A percentile compares a stretch with the other conserved stretches of the same genome.
phyloP scores from a whole-genome alignment of 164 flowering plant species.

The Vitis vinifera region DNA sequence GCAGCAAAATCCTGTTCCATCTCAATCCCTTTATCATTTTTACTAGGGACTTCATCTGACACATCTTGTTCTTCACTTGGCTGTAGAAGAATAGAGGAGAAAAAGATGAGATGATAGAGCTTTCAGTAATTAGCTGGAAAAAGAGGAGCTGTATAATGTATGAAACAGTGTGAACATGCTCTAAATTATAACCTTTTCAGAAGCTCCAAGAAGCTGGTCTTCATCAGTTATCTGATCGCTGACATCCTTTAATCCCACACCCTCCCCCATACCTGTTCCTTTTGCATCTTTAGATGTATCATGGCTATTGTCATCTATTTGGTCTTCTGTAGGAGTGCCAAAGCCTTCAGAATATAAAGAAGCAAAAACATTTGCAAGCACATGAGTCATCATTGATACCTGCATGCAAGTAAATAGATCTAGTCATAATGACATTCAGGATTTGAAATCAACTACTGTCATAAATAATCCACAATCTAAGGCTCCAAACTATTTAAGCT shows the following conservation, averaged over 20 bases:
- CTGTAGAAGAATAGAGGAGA: slow-evolving; percentile 31
- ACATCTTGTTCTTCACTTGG: slow-evolving; percentile 49
- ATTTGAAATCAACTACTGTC: background rate
- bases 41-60: slow-evolving; percentile 45
- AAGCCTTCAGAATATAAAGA: slow-evolving; percentile 70
- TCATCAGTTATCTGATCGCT: slow-evolving; percentile 88
- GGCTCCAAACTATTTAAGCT: background rate
- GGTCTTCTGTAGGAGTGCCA: slow-evolving; percentile 52
- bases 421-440: background rate
- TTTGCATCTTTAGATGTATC: slow-evolving; percentile 50
- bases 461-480: background rate
- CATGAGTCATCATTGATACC: slow-evolving; percentile 68
- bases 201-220: slow-evolving; percentile 83
- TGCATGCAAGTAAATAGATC: slow-evolving; percentile 22
- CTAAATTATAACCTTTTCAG: slow-evolving; percentile 50
- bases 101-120: background rate
- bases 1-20: slow-evolving; percentile 82
- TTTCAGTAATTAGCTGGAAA: no score
- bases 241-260: slow-evolving; percentile 81
- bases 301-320: slow-evolving; percentile 35
- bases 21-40: slow-evolving; percentile 80
- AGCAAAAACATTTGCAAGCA: slow-evolving; percentile 62
- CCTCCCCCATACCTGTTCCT: slow-evolving; percentile 99
- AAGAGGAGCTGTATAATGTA: no score
- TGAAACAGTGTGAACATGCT: background rate